phyloP scores from a whole-genome alignment of 2,329 filamentous ascomycete genomes.

The Nigrograna mackinnonii region DNA sequence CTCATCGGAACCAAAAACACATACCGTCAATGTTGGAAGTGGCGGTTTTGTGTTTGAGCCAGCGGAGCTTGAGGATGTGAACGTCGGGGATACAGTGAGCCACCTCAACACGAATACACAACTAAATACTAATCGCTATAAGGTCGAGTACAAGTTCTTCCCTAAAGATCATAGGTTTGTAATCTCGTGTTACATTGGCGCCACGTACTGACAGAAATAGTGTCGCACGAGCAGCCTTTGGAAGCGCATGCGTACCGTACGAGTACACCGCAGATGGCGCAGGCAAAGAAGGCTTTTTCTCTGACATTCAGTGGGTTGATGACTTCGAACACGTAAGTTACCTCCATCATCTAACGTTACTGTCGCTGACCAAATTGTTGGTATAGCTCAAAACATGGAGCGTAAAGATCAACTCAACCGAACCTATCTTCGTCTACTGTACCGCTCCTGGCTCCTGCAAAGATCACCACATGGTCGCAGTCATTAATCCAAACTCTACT shows the following conservation, averaged over 20 bases:
- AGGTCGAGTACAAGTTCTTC: no score
- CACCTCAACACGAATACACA: no score
- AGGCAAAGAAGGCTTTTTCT: slow-evolving; percentile 34
- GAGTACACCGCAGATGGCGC: slow-evolving; percentile 30
- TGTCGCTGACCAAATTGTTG: slow-evolving; percentile 1
- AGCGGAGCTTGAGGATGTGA: slow-evolving; percentile 36
- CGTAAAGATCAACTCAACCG: slow-evolving; percentile 37
- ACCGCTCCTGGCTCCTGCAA: slow-evolving; percentile 67
- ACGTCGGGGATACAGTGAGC: slow-evolving; percentile 39
- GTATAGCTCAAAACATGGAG: slow-evolving; percentile 32
- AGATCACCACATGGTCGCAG: slow-evolving; percentile 71
- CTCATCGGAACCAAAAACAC: no score
- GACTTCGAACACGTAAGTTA: slow-evolving; percentile 27
- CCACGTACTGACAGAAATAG: no score
- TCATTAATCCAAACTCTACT: slow-evolving; percentile 64
- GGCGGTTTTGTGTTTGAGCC: slow-evolving; percentile 41
- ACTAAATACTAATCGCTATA: no score
- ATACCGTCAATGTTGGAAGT: slow-evolving; percentile 42
- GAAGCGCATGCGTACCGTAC: slow-evolving; percentile 44
- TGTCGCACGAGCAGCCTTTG: slow-evolving; percentile 45
- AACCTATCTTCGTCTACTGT: slow-evolving; percentile 44
- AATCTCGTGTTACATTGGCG: no score
- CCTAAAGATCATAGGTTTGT: no score
- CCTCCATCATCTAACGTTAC: neutral
- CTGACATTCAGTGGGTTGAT: slow-evolving; percentile 25